phyloP scores from a whole-genome alignment of 1,139 yeast genomes.

The Candida labiduridarum region DNA sequence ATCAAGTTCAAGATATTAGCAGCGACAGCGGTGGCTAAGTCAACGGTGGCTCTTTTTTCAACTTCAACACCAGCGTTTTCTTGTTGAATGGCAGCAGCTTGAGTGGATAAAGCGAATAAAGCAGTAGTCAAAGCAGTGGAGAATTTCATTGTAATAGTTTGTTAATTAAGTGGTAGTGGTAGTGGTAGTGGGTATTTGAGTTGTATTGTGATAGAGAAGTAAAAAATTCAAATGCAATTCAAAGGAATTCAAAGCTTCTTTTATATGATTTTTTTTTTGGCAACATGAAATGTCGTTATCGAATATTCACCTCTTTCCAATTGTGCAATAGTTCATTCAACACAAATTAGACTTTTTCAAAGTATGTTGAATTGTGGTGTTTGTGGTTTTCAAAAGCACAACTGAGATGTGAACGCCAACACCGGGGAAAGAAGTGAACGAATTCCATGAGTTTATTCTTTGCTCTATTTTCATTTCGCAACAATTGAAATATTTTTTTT shows the following conservation, averaged over 20 bases:
- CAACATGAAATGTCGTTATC: not conserved
- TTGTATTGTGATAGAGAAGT: not conserved
- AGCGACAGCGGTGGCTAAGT: slow-evolving; percentile 1
- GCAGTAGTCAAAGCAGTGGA: slow-evolving; percentile 1
- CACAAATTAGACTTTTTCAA: no score
- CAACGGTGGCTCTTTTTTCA: slow-evolving; percentile 5
- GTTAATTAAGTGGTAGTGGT: not conserved
- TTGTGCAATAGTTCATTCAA: no score
- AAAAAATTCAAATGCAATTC: not conserved
- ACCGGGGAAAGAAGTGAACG: not conserved
- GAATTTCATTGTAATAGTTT: slow-evolving; percentile 3
- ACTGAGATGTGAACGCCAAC: not conserved
- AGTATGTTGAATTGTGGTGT: no score
- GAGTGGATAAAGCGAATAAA: slow-evolving; percentile 6
- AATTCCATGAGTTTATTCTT: not conserved
- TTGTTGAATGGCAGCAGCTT: slow-evolving; percentile 6
- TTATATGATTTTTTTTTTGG: not conserved
- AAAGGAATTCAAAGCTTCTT: not conserved
- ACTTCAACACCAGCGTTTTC: not conserved
- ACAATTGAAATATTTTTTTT: not conserved
- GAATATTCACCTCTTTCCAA: no score
- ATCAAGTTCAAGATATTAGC: slow-evolving; percentile 1
- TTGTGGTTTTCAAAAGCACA: not conserved
- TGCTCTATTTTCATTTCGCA: not conserved
- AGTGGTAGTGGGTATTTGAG: not conserved